Conservation (phyloP, 108 stramenopile genomes). For the Cylindrotheca fusiformis region DNA sequence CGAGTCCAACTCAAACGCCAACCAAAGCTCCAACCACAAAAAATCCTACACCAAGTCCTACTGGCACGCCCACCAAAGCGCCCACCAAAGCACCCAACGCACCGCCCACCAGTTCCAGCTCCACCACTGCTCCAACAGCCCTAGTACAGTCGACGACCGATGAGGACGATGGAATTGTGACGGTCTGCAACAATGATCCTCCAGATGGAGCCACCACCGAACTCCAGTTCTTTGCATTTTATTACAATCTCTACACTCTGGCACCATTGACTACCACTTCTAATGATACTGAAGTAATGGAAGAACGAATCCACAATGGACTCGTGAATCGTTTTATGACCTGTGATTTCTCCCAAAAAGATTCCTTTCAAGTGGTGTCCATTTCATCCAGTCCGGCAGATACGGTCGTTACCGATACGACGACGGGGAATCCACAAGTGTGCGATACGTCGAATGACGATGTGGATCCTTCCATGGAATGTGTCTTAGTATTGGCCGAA, state of each 20-base stretch:
- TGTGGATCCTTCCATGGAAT: neutral
- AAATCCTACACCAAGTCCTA: neutral
- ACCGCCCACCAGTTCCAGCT: no score
- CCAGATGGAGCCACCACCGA: neutral
- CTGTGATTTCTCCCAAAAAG: neutral
- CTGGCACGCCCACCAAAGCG: neutral
- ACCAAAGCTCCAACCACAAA: neutral
- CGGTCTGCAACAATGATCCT: neutral
- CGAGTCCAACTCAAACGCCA: neutral
- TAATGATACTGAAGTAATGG: neutral
- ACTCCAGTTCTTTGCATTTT: neutral
- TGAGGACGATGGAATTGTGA: neutral
- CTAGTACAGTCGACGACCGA: neutral
- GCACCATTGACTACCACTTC: neutral
- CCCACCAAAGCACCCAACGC: neutral
- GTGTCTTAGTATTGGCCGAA: neutral
- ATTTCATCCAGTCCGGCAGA: neutral
- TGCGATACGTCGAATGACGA: neutral
- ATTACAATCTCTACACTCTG: neutral
- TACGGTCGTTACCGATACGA: neutral
- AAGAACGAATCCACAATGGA: neutral
- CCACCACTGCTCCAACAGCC: neutral
- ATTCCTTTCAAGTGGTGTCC: neutral
- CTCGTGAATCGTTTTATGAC: neutral
- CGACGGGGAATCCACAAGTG: no score